These are phyloP conservation scores for Copromyces sp. DNA, from an alignment of 495 filamentous ascomycete species.

Conservation along the genomic window DNA sequence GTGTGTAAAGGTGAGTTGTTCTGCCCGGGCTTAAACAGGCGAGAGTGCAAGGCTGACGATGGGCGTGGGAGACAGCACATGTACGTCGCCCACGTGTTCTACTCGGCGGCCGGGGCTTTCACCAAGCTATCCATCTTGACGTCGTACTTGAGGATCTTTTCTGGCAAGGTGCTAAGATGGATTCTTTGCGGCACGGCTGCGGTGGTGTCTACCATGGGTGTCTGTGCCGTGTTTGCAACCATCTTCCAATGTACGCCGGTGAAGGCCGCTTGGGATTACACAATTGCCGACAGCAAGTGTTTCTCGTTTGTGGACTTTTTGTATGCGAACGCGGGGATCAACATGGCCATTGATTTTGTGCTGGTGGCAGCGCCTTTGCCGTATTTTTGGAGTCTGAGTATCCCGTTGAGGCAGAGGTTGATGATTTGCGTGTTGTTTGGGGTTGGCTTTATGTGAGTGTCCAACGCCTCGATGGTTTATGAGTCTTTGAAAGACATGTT, in stretches of 20 bases:
- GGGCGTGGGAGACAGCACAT: slow-evolving; percentile 9
- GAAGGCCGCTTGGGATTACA: slow-evolving; percentile 32
- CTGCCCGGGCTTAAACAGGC: too few species aligned
- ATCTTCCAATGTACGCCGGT: slow-evolving; percentile 41
- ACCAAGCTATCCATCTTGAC: slow-evolving; percentile 24
- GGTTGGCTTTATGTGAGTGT: slow-evolving; percentile 17
- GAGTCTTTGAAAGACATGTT: too few species aligned
- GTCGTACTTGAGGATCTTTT: slow-evolving; percentile 22
- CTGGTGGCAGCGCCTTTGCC: slow-evolving; percentile 36
- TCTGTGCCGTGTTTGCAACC: slow-evolving; percentile 33
- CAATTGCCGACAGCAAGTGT: slow-evolving; percentile 24
- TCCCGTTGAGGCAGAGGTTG: slow-evolving; percentile 16
- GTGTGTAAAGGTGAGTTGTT: slow-evolving; percentile 8
- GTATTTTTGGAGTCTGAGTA: slow-evolving; percentile 29
- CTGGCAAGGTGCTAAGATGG: slow-evolving; percentile 8
- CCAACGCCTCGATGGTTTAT: too few species aligned
- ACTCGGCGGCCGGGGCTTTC: slow-evolving; percentile 17
- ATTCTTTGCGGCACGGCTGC: slow-evolving; percentile 12
- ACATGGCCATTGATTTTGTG: slow-evolving; percentile 35
- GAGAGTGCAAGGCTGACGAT: not conserved
- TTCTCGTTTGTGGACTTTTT: slow-evolving; percentile 34
- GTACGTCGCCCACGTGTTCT: slow-evolving; percentile 18
- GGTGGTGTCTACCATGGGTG: slow-evolving; percentile 25
- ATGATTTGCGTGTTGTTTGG: slow-evolving; percentile 20
- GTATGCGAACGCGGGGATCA: slow-evolving; percentile 34